Evolutionary conservation across 129 eudicot genomes (phyloP).

Genomic region (Saussurea involucrata): DNA sequence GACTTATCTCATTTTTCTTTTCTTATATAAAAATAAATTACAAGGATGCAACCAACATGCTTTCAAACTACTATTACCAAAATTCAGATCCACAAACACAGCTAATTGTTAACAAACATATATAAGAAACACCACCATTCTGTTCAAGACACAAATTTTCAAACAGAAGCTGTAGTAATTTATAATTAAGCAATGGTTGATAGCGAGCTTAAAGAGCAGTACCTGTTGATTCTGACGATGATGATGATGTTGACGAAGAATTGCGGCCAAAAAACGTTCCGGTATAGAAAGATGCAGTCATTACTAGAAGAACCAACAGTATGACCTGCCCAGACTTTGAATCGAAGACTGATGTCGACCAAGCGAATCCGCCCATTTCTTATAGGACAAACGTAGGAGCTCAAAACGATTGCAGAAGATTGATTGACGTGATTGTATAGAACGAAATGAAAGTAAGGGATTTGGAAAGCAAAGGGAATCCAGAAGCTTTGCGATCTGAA

Average conservation of each 20-base stretch:
- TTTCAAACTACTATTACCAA: background rate
- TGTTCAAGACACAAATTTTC: background rate
- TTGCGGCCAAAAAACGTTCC: conserved; percentile 68
- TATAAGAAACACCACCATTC: conserved; percentile 3
- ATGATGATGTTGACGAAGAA: conserved; percentile 20
- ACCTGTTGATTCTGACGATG: conserved; percentile 9
- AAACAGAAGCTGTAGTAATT: background rate
- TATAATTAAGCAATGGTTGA: background rate
- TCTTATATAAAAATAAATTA: background rate
- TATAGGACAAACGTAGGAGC: background rate
- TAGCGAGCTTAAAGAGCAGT: background rate
- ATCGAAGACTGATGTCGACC: conserved; percentile 49
- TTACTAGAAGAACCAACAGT: conserved; percentile 46
- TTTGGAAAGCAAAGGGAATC: background rate
- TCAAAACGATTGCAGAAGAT: background rate
- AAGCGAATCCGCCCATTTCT: conserved; percentile 32
- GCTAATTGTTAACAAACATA: background rate
- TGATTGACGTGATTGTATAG: background rate
- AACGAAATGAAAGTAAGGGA: background rate
- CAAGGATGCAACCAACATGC: background rate
- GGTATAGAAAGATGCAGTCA: conserved; percentile 69
- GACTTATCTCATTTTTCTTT: background rate
- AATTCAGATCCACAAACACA: background rate
- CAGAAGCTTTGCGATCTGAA: conserved; percentile 4
- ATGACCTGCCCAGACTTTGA: conserved; percentile 53